Evolutionary conservation across 2,329 filamentous ascomycete genomes (phyloP).

Genomic region (Neofusicoccum sp.): DNA sequence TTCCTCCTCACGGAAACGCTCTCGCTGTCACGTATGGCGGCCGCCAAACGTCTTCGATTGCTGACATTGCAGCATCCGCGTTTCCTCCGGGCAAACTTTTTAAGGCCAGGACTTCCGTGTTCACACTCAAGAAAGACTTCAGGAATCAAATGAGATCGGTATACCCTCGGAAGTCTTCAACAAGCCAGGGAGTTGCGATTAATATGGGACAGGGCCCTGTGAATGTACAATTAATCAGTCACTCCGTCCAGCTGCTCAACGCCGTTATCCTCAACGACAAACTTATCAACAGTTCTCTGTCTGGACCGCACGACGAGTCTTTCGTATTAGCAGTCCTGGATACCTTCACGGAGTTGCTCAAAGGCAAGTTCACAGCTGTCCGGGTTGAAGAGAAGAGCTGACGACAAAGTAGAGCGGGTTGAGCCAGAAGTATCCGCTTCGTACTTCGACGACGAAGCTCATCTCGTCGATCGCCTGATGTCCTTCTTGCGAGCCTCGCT

Average conservation of each 20-base stretch:
- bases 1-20: slow-evolving; percentile 32
- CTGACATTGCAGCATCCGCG: slow-evolving; percentile 21
- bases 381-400: neutral
- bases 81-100: slow-evolving; percentile 37
- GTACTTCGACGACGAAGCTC: slow-evolving; percentile 33
- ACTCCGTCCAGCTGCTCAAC: slow-evolving; percentile 31
- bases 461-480: slow-evolving; percentile 32
- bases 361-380: slow-evolving; percentile 26
- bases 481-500: slow-evolving; percentile 23
- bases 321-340: slow-evolving; percentile 30
- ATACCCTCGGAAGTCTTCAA: slow-evolving; percentile 14
- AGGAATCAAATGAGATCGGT: slow-evolving; percentile 33
- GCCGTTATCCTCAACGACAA: slow-evolving; percentile 30
- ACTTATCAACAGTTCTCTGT: slow-evolving; percentile 26
- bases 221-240: slow-evolving; percentile 32
- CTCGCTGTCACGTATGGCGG: slow-evolving; percentile 17
- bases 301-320: slow-evolving; percentile 25
- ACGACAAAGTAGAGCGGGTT: slow-evolving; percentile 30
- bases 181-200: neutral
- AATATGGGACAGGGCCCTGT: slow-evolving; percentile 26
- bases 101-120: slow-evolving; percentile 32
- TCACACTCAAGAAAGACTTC: slow-evolving; percentile 20
- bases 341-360: slow-evolving; percentile 34
- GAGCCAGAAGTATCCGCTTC: slow-evolving; percentile 28
- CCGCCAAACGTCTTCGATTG: neutral